Evolutionary conservation across 345 rosid species (phyloP), one percentile per base, ranked within the genome.

Genomic region (Aurinia saxatilis): DNA sequence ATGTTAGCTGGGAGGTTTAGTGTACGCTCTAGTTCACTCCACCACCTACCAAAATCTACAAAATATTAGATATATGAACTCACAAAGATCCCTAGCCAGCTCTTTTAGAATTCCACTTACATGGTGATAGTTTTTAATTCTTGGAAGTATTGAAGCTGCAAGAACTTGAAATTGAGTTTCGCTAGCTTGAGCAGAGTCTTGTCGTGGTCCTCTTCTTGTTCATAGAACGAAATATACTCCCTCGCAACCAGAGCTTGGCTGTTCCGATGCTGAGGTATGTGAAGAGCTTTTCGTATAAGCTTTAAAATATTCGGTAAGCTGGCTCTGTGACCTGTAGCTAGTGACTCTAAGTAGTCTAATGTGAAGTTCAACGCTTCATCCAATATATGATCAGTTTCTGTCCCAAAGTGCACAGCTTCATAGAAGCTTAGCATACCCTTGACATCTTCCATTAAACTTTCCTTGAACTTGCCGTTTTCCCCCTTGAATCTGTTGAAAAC

Each of bases 391-490:
- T 79, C 83, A 5, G 46, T 79, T 12, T 59, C 63, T 10, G 62
- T 40, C 15, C 68, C 15, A 1, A 73, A 55, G 15, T 58, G 31
- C 5, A 72, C 41, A 6, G 79, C 81, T 75, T 80, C 79, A 12
- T 77, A 74, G 13, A 80, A 46, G 21, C 78, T 68, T 42, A 74
- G 10, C 27, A 77, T 66, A 5, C 73, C 80, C 10, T 72, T 67
- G 7, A 50, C 17, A 59, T 80, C 84, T 0, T 47, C 8, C 10
- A 1, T 4, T 7, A 67, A 12, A 50, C 4, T 10, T 15, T 18
- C 45, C n/a, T 65, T 65, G 62, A 77, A 67, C 3, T 45, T 41
- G 0, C 63, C 75, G 10, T 67, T 18, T 0, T 71, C 10, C 18
- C 54, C 77, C 59, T 41, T 64, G 61, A 77, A 80, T 33, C 31